Base-by-base conservation (phyloP, 1,284 basidiomycete species). In the Trametes versicolor region DNA sequence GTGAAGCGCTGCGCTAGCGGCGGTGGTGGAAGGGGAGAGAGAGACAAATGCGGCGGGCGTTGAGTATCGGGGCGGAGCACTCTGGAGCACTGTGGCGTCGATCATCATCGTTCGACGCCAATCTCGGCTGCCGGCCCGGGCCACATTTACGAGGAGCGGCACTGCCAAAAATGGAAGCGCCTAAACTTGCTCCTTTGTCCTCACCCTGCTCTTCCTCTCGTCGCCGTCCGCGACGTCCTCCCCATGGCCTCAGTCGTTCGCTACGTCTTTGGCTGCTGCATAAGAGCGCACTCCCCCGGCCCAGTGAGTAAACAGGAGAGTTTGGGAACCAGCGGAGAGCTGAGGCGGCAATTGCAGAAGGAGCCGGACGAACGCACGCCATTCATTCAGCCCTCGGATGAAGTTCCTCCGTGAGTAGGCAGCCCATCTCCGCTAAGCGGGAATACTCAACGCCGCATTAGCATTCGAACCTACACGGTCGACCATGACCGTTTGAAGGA, bases 401-500 rank as follows among this genome's bases (percentile, higher is more conserved):
- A 77, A n/a, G 62, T 70, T 47, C 53, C 64, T 43, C 66, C 62
- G 66, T 70, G 39, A 61, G 67, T 68, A 15, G 19, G 19, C 4
- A 4, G n/a, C 41, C 49, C 29, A 45, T 48, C 21, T 60, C 21
- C 54, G 56, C 37, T 27, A 25, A 43, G 25, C 34, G 37, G 34
- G 23, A 25, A 50, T 4, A 37, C 57, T 39, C 37, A 58, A 27
- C 12, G 21, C 15, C 15, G 32, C 23, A 1, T 13, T 25, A 71
- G 69, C 8, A 37, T 61, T 17, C 60, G 68, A 62, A 74, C 53
- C 67, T 75, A 73, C 64, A 73, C 79, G 1, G 72, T 85, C n/a
- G 83, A 87, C 75, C 82, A 85, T 34, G 82, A 85, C 65, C 80
- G 77, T 51, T 73, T 88, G 65, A 85, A 84, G 70, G 84, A 87